Conservation (phyloP, 495 filamentous ascomycete genomes). For the Trichoderma reesei region DNA sequence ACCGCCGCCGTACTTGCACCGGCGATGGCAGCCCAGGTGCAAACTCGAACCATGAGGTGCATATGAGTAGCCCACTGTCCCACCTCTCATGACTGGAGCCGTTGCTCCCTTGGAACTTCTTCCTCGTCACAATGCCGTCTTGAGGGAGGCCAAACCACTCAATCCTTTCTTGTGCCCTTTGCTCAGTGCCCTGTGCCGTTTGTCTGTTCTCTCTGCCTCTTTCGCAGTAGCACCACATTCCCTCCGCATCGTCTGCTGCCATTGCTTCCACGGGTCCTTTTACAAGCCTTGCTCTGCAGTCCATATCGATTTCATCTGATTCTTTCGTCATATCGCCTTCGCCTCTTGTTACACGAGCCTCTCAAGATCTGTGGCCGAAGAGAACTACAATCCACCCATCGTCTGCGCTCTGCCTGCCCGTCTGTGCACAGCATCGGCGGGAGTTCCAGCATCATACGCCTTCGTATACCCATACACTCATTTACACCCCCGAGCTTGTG, state of each 20-base stretch:
- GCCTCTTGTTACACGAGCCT: no score
- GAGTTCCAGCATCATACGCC: neutral
- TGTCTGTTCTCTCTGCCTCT: neutral
- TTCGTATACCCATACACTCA: neutral
- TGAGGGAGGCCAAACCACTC: neutral
- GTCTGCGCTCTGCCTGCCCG: no score
- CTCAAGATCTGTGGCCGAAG: no score
- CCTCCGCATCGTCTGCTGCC: neutral
- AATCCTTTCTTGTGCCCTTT: neutral
- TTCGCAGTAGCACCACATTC: neutral
- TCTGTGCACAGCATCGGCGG: neutral
- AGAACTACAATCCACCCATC: no score
- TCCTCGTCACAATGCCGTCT: neutral
- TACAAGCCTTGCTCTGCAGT: no score
- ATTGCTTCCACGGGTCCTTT: neutral
- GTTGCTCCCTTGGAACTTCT: neutral
- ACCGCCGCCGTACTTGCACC: neutral
- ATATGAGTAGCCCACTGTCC: constrained; percentile 1
- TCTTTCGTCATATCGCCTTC: no score
- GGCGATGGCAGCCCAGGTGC: no score
- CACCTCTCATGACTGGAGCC: neutral
- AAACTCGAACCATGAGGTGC: neutral
- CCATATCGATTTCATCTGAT: no score
- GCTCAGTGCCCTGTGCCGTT: neutral
- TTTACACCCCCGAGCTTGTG: neutral